Evolutionary conservation across 2,329 filamentous ascomycete species (phyloP).

Genomic region (Aspergillus fischeri): DNA sequence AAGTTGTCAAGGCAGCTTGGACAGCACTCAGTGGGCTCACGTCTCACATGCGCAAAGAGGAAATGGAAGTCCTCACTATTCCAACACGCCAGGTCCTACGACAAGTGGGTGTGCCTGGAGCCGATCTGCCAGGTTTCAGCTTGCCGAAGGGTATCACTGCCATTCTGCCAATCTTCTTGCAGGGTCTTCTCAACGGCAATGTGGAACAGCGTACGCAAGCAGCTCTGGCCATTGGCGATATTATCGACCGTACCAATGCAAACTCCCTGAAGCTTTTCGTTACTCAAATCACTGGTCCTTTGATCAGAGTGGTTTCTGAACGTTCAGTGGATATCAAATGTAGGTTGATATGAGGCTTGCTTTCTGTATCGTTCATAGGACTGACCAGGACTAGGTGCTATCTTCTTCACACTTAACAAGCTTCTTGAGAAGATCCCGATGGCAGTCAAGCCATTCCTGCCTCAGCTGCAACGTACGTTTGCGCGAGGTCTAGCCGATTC

Average conservation of each 20-base stretch:
- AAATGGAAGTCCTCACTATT: constrained; percentile 89
- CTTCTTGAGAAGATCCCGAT: constrained; percentile 93
- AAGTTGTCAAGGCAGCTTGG: constrained; percentile 89
- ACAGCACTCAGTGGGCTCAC: constrained; percentile 81
- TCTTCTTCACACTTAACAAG: constrained; percentile 90
- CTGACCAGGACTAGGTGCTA: constrained; percentile 59
- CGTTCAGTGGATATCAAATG: constrained; percentile 89
- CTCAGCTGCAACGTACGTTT: constrained; percentile 93
- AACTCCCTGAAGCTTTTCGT: constrained; percentile 90
- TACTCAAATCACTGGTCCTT: constrained; percentile 92
- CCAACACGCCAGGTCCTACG: constrained; percentile 83
- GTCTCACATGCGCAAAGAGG: constrained; percentile 86
- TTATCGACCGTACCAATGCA: constrained; percentile 86
- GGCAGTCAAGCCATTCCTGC: constrained; percentile 93
- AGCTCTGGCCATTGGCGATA: constrained; percentile 89
- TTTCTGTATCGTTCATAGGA: background rate
- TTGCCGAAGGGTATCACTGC: constrained; percentile 97
- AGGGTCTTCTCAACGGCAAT: constrained; percentile 95
- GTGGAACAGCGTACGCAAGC: constrained; percentile 87
- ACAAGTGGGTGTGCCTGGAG: constrained; percentile 82
- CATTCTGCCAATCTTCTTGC: constrained; percentile 91
- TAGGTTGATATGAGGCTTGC: constrained; percentile 18
- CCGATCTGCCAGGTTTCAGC: constrained; percentile 78
- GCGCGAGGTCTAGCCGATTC: constrained; percentile 92
- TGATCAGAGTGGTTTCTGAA: constrained; percentile 97